These are phyloP conservation scores for Zanthoxylum bungeanum DNA, from an alignment of 345 rosid genomes.

Conservation along the genomic window DNA sequence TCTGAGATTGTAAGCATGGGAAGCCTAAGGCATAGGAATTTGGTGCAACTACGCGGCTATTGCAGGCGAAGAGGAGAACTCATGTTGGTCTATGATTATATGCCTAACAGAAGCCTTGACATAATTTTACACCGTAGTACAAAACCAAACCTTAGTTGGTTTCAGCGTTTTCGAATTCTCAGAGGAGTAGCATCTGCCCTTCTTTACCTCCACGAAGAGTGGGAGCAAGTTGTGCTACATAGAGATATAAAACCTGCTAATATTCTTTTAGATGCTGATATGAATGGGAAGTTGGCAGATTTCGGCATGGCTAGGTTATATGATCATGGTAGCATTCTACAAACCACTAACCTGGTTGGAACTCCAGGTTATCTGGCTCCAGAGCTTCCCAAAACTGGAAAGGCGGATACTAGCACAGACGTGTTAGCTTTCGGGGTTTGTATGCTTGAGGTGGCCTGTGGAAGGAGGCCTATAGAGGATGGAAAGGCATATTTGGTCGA, in stretches of 20 bases:
- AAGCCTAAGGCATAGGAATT: conserved; percentile 47
- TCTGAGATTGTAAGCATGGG: conserved; percentile 46
- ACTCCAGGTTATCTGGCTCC: conserved; percentile 45
- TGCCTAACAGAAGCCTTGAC: conserved; percentile 62
- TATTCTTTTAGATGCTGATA: conserved; percentile 37
- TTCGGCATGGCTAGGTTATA: conserved; percentile 46
- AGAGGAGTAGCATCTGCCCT: conserved; percentile 46
- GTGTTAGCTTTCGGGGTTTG: conserved; percentile 40
- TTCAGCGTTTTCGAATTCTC: conserved; percentile 33
- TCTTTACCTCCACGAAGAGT: conserved; percentile 44
- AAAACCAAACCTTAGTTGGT: conserved; percentile 34
- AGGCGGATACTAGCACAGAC: conserved; percentile 37
- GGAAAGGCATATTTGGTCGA: conserved; percentile 27
- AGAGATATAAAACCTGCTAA: conserved; percentile 49
- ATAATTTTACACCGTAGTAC: conserved; percentile 30
- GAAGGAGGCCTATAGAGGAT: conserved; percentile 34
- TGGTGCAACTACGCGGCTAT: conserved; percentile 55
- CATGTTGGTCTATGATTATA: conserved; percentile 54
- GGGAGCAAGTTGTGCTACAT: conserved; percentile 48
- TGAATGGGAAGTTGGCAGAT: conserved; percentile 47
- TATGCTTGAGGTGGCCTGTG: conserved; percentile 43
- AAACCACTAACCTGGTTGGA: conserved; percentile 39
- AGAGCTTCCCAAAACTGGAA: too few species aligned
- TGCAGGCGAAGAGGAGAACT: too few species aligned
- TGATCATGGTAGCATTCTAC: conserved; percentile 38